Evolutionary conservation across 2,329 filamentous ascomycete genomes (phyloP).

Genomic region (Ophiostoma ulmi): DNA sequence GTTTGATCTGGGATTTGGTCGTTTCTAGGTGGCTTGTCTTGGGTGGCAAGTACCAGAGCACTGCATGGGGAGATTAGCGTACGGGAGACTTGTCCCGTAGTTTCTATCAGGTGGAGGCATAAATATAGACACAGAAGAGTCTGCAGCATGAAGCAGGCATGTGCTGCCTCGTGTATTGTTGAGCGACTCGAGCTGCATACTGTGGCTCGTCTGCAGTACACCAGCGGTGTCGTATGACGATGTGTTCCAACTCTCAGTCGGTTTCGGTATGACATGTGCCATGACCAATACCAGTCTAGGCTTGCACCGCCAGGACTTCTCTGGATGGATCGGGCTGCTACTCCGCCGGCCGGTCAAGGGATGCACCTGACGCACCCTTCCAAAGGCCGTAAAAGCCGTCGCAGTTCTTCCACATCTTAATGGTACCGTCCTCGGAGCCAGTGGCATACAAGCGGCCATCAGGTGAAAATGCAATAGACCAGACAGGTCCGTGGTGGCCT

Average conservation of each 20-base stretch:
- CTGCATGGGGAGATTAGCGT: background rate
- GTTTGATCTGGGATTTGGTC: too few relatives aligned
- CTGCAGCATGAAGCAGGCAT: background rate
- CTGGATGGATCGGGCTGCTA: constrained; percentile 32
- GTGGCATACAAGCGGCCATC: constrained; percentile 96
- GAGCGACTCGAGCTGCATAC: background rate
- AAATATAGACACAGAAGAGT: background rate
- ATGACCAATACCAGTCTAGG: background rate
- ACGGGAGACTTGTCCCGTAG: background rate
- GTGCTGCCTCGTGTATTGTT: background rate
- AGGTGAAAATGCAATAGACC: constrained; percentile 90
- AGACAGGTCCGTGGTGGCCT: constrained; percentile 94
- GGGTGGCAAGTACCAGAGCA: background rate
- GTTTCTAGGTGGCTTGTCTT: background rate
- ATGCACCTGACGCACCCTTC: constrained; percentile 42
- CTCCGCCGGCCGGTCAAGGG: constrained; percentile 35
- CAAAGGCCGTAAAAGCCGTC: constrained; percentile 61
- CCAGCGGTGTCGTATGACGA: background rate
- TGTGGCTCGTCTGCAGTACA: background rate
- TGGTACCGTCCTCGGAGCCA: constrained; percentile 93
- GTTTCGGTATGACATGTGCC: background rate
- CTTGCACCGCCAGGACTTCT: background rate
- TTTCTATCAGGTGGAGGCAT: background rate
- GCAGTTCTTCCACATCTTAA: constrained; percentile 81
- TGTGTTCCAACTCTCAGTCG: background rate